These are phyloP conservation scores for Astrothelium macrocarpum DNA, from an alignment of 495 filamentous ascomycete genomes.

Conservation along the genomic window DNA sequence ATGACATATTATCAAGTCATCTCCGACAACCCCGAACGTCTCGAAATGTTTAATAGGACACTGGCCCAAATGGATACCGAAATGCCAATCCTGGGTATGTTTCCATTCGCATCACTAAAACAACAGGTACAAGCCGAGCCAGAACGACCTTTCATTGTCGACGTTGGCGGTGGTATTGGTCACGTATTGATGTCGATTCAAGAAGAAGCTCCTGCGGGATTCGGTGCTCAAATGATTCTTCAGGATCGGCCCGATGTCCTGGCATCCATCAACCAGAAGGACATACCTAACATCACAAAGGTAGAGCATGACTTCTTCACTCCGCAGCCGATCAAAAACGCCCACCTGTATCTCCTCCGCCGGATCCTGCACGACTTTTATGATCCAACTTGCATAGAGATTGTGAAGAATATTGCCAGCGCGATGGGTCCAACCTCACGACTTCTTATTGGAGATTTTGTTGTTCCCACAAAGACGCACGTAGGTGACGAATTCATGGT, in stretches of 20 bases:
- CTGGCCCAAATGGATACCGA: slow-evolving; percentile 24
- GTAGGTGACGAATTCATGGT: slow-evolving; percentile 8
- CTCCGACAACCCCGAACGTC: slow-evolving; percentile 11
- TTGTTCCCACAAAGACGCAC: slow-evolving; percentile 8
- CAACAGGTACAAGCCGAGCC: slow-evolving; percentile 27
- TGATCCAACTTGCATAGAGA: slow-evolving; percentile 3
- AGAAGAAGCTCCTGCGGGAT: slow-evolving; percentile 9
- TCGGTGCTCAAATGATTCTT: slow-evolving; percentile 9
- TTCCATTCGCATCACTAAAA: slow-evolving; percentile 28
- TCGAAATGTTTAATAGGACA: slow-evolving; percentile 15
- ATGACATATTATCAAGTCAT: slow-evolving; percentile 27
- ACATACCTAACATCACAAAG: slow-evolving; percentile 10
- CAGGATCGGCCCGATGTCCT: slow-evolving; percentile 16
- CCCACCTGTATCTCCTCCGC: slow-evolving; percentile 11
- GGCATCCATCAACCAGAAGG: slow-evolving; percentile 2
- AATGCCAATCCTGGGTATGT: slow-evolving; percentile 32
- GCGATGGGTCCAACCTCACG: slow-evolving; percentile 9
- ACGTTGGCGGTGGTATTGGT: slow-evolving; percentile 14
- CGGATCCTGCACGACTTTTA: slow-evolving; percentile 14
- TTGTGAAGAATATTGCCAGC: slow-evolving; percentile 5
- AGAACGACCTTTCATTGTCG: slow-evolving; percentile 23
- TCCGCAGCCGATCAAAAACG: slow-evolving; percentile 14
- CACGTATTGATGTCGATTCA: slow-evolving; percentile 11
- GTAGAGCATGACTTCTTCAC: slow-evolving; percentile 15
- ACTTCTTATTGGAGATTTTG: slow-evolving; percentile 9